Base-by-base conservation (phyloP, 768 basidiomycete genomes). In the Pisolithus orientalis region DNA sequence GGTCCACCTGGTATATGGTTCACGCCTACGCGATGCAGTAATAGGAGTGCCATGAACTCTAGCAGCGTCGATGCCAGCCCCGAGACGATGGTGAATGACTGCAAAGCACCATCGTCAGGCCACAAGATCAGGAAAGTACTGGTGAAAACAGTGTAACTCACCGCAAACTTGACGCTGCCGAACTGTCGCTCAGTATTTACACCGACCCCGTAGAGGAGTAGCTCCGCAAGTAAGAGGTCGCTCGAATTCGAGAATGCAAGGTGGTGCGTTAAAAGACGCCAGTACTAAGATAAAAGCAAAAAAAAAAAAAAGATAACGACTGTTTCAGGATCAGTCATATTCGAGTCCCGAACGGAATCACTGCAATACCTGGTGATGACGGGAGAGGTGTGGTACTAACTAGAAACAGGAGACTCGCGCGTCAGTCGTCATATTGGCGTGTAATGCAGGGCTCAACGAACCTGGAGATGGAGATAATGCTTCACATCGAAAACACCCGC, bases 301-400 rank as follows among this genome's bases (percentile, higher is more conserved):
- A 39, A 44, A 52, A 31, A 31, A 25, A 44, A 44, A 21, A 21
- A 21, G 2, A 44, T 7, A 44, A n/a, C 14, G 44, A 50, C 64
- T 64, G 61, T 59, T 65, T 69, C 66, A 71, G 67, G 65, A 60
- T 70, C 51, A 64, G 58, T 52, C 53, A 49, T 43, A 54, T 58
- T 58, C 57, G 47, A 53, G 34, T 44, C 14, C 38, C 52, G 46
- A 45, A 10, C 37, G 29, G 49, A 47, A 47, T 48, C 28, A 46
- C 46, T 17, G 49, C 53, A 49, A 54, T 72, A 90, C 93, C 76
- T 95, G 93, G 62, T 90, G 87, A 65, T 94, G 80, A 49, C 80
- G 82, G n/a, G 90, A 91, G 45, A 96, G 77, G 65, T 96, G 93
- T 2, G 93, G 94, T 17, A 89, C 80, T 39, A 94, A 79, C 84